Conservation (phyloP, 768 basidiomycete species). For the Tulasnella sp. region DNA sequence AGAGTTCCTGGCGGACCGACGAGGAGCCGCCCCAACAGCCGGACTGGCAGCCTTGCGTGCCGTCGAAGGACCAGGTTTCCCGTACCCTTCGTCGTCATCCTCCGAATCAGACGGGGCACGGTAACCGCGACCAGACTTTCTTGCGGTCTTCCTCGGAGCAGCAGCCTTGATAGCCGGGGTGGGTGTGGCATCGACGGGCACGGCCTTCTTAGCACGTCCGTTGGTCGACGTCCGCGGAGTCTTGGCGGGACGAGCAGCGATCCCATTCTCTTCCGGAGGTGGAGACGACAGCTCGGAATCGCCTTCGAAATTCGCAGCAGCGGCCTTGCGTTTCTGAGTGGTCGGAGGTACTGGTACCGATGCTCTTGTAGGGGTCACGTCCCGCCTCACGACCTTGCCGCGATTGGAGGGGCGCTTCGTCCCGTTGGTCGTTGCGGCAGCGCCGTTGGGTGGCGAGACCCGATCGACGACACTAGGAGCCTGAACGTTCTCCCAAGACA, state of each 20-base stretch:
- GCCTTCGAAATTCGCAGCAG: neutral
- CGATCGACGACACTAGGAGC: neutral
- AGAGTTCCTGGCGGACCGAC: neutral
- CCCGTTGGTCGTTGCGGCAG: neutral
- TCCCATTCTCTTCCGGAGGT: neutral
- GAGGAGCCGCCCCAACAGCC: neutral
- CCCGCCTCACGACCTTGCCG: neutral
- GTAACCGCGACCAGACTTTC: neutral
- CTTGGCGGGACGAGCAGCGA: neutral
- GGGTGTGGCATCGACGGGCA: neutral
- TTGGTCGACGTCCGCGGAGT: neutral
- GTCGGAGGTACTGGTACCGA: neutral
- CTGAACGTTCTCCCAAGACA: constrained; percentile 2
- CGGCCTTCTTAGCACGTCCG: neutral
- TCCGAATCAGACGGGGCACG: neutral
- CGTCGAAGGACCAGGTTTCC: constrained; percentile 1
- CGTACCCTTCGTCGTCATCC: neutral
- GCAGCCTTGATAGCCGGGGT: neutral
- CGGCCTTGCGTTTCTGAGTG: constrained; percentile 1
- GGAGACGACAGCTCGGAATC: neutral
- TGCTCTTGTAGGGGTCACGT: neutral
- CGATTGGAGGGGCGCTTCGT: neutral
- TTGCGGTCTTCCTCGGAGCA: neutral
- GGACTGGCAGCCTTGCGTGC: neutral
- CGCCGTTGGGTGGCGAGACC: neutral